Percentiles rank a stretch among this genome's conserved stretches.
These are phyloP conservation scores for Podaxis sp. DNA, from an alignment of 768 basidiomycete genomes.

Conservation along the genomic window DNA sequence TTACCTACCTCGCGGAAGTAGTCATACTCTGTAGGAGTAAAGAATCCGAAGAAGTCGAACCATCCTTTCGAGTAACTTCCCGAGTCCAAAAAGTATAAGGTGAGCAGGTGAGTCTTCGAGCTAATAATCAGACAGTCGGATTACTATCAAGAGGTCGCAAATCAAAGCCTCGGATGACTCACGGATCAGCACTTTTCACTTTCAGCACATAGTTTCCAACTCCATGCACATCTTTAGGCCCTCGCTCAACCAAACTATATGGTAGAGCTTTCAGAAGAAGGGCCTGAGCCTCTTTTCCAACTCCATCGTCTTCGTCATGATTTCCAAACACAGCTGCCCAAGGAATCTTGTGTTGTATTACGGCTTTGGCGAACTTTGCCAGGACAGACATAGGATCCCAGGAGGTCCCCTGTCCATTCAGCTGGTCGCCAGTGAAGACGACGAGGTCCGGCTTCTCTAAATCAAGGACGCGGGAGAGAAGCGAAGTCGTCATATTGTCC, in stretches of 20 bases:
- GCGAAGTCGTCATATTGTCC: slow-evolving; percentile 76
- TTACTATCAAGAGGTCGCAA: not conserved
- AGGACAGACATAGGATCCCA: slow-evolving; percentile 90
- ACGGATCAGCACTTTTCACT: slow-evolving; percentile 83
- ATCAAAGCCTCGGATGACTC: slow-evolving; percentile 30
- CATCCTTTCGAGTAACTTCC: slow-evolving; percentile 69
- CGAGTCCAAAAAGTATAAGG: slow-evolving; percentile 90
- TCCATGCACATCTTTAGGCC: slow-evolving; percentile 84
- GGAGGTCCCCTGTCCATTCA: slow-evolving; percentile 87
- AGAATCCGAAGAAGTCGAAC: slow-evolving; percentile 61
- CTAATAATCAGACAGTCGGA: slow-evolving; percentile 33
- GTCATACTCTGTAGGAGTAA: slow-evolving; percentile 77
- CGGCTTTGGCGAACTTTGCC: slow-evolving; percentile 82
- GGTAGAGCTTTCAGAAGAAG: slow-evolving; percentile 76
- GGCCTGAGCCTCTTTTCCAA: slow-evolving; percentile 61
- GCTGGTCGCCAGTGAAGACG: slow-evolving; percentile 90
- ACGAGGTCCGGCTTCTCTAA: slow-evolving; percentile 87
- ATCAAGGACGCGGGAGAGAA: slow-evolving; percentile 72
- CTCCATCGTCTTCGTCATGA: slow-evolving; percentile 82
- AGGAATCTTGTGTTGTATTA: slow-evolving; percentile 73
- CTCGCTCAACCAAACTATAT: slow-evolving; percentile 78
- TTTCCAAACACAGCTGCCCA: slow-evolving; percentile 97
- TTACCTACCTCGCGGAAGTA: slow-evolving; percentile 71
- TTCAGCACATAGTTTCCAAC: slow-evolving; percentile 91
- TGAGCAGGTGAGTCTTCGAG: slow-evolving; percentile 85